Evolutionary conservation across 306 rosid species (phyloP), one percentile per base, ranked within the genome.

Genomic region (Psophocarpus tetragonolobus): DNA sequence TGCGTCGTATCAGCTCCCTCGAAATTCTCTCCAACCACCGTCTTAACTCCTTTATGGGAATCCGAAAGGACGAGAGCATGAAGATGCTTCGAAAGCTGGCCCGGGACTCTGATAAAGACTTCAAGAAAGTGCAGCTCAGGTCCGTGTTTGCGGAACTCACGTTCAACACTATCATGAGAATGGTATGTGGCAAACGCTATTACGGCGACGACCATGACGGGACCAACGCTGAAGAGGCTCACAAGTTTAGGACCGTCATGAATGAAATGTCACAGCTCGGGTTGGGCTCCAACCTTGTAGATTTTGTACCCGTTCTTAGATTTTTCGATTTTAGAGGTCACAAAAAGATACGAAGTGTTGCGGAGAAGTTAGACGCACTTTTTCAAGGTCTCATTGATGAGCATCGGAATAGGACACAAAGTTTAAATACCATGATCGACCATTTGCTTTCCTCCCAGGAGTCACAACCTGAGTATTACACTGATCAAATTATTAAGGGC

Each of bases 151-250:
- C 81, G 0, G 88, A 86, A n/a, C 53, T 92, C 6, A 83, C 93
- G 3, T 92, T 86, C 45, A 92, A 90, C 83, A 83, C 72, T 8
- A 66, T 87, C 36, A 86, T 89, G 90, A 87, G 83, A 41, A 92
- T 90, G 94, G 89, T 84, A 13, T 88, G 91, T 0, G 97, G 94
- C 1, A 90, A 92, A 77, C 83, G 96, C 61, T 90, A 86, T 38
- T 89, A 73, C 20, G 91, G 90, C 0, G 82, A 81, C 1, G 84
- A 69, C 15, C 57, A 79, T 0, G 82, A 84, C 3, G 68, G 66
- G 20, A 80, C 84, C 0, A 81, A 36, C 1, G 85, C 68, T 3
- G 58, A 79, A 26, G 96, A 90, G 41, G 93, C 89, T 0, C 71
- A 21, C 77, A 30, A 32, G 24, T 89, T 91, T 33, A 82, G 86